Evolutionary conservation across 129 eudicot species (phyloP).

Genomic region (Pittosporum tobira): DNA sequence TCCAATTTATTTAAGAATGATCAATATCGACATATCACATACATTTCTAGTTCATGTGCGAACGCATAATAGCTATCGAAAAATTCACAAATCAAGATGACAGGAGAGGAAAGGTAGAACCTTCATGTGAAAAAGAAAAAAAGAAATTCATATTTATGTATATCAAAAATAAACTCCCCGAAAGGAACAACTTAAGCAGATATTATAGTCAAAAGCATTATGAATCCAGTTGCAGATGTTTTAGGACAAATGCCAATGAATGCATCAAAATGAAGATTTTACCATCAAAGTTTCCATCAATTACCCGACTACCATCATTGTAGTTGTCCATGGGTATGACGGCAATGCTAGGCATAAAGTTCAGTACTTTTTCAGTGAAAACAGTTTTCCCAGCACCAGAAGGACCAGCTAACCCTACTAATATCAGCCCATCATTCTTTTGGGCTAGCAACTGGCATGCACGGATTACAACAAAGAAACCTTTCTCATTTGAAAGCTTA

Average conservation of each 20-base stretch:
- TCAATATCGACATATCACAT: too few relatives aligned
- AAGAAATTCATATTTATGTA: too few relatives aligned
- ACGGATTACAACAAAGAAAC: constrained; percentile 73
- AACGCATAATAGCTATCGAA: not conserved
- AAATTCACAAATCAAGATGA: not conserved
- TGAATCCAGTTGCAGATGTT: not conserved
- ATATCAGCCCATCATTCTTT: constrained; percentile 66
- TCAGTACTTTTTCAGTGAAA: constrained; percentile 70
- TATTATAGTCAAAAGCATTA: not conserved
- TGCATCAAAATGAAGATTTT: constrained; percentile 10
- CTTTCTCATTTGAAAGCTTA: constrained; percentile 72
- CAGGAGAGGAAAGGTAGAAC: not conserved
- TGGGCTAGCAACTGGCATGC: constrained; percentile 82
- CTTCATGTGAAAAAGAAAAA: too few relatives aligned
- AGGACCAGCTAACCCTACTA: constrained; percentile 88
- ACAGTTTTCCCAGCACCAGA: constrained; percentile 96
- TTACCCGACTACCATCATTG: constrained; percentile 72
- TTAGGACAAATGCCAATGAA: not conserved
- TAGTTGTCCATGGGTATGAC: constrained; percentile 93
- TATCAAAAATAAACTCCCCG: too few relatives aligned
- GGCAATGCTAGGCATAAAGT: constrained; percentile 86
- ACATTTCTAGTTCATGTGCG: not conserved
- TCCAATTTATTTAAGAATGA: too few relatives aligned
- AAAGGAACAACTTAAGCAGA: too few relatives aligned
- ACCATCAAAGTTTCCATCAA: constrained; percentile 95